These are phyloP conservation scores for Phytopythium litorale DNA, from an alignment of 352 stramenopile species.

Conservation along the genomic window DNA sequence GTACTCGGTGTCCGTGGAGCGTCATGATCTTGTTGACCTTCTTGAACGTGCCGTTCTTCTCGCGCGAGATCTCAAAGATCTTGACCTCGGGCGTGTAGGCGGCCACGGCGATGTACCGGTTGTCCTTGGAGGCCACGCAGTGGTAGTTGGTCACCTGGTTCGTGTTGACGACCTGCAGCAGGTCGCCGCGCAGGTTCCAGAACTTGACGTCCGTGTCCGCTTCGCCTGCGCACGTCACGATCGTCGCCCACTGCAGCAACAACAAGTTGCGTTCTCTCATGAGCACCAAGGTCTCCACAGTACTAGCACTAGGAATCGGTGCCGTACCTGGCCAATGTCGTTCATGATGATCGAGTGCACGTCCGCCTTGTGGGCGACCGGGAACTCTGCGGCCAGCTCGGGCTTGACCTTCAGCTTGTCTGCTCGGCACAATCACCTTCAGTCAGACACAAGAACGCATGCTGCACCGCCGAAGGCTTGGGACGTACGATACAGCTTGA, in stretches of 20 bases:
- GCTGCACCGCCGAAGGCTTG: neutral
- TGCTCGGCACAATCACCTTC: slow-evolving; percentile 11
- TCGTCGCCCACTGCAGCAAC: slow-evolving; percentile 51
- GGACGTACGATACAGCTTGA: slow-evolving; percentile 72
- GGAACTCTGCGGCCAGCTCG: slow-evolving; percentile 62
- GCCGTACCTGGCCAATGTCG: slow-evolving; percentile 59
- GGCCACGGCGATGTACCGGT: slow-evolving; percentile 74
- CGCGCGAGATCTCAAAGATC: slow-evolving; percentile 77
- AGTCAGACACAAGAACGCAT: neutral
- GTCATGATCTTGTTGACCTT: slow-evolving; percentile 85
- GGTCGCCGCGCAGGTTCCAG: slow-evolving; percentile 60
- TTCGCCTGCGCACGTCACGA: slow-evolving; percentile 66
- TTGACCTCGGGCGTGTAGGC: slow-evolving; percentile 82
- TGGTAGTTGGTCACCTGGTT: slow-evolving; percentile 84
- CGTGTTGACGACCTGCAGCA: slow-evolving; percentile 72
- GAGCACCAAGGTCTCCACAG: neutral
- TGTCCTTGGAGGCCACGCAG: slow-evolving; percentile 76
- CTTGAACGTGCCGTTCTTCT: slow-evolving; percentile 74
- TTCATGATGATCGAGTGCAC: slow-evolving; percentile 83
- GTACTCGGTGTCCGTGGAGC: slow-evolving; percentile 69
- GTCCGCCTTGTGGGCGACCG: slow-evolving; percentile 62
- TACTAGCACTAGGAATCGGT: neutral
- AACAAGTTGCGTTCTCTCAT: neutral
- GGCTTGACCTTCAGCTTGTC: slow-evolving; percentile 77
- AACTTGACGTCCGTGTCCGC: slow-evolving; percentile 83